Evolutionary conservation across 2,329 filamentous ascomycete species (phyloP).

Genomic region (Cyanodermella asteris): DNA sequence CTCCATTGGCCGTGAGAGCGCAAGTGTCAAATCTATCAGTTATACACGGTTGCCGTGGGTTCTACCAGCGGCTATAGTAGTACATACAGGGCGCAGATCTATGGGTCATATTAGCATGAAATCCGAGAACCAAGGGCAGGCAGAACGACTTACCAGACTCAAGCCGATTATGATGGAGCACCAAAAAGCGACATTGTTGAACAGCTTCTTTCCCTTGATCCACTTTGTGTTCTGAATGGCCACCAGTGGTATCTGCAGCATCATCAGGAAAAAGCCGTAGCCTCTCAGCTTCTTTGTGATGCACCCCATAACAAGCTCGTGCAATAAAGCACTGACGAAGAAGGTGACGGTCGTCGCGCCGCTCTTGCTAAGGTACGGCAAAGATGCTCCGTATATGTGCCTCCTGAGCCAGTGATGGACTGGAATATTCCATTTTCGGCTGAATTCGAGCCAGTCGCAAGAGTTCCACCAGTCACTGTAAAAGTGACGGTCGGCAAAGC

Average conservation of each 20-base stretch:
- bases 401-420: slow-evolving; percentile 88
- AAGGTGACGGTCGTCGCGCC: slow-evolving; percentile 80
- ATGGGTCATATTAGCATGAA: slow-evolving; percentile 2
- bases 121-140: slow-evolving; percentile 4
- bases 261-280: slow-evolving; percentile 86
- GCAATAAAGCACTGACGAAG: slow-evolving; percentile 66
- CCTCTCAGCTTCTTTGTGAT: slow-evolving; percentile 93
- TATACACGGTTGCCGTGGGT: too few species aligned
- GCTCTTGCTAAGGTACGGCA: slow-evolving; percentile 51
- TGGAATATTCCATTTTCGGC: slow-evolving; percentile 90
- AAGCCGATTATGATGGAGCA: slow-evolving; percentile 74
- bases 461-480: slow-evolving; percentile 57
- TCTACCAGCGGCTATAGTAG: slow-evolving; percentile 21
- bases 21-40: too few species aligned
- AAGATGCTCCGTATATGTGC: slow-evolving; percentile 75
- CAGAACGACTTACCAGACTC: slow-evolving; percentile 40
- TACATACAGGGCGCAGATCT: slow-evolving; percentile 40
- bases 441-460: slow-evolving; percentile 58
- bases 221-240: slow-evolving; percentile 63
- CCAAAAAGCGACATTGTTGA: slow-evolving; percentile 87
- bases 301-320: slow-evolving; percentile 92
- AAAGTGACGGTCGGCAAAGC: slow-evolving; percentile 85
- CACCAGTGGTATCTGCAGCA: slow-evolving; percentile 93
- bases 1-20: too few species aligned
- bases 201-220: slow-evolving; percentile 49